Conservation (phyloP, 805 yeast species). For the Cyberlindnera japonica region DNA sequence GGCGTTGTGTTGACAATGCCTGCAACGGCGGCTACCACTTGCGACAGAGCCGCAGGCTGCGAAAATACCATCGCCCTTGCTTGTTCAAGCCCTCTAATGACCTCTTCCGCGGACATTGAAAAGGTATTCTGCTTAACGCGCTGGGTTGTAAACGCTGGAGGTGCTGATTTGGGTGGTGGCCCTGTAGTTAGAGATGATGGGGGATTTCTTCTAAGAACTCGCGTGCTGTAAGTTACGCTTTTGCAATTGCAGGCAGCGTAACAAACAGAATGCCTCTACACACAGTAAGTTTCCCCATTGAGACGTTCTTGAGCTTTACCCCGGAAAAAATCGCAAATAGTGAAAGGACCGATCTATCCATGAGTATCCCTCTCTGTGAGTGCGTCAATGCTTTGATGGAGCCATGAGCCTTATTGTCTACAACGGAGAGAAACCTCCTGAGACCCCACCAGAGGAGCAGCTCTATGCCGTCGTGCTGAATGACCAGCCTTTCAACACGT, state of each 20-base stretch:
- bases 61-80: constrained; percentile 14
- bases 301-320: too few relatives aligned
- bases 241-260: too few relatives aligned
- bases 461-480: constrained; percentile 18
- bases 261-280: too few relatives aligned
- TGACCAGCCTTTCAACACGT: constrained; percentile 10
- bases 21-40: constrained; percentile 17
- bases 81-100: constrained; percentile 14
- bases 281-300: too few relatives aligned
- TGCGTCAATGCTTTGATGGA: background rate
- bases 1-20: constrained; percentile 13
- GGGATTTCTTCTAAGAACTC: too few relatives aligned
- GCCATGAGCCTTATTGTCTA: constrained; percentile 18
- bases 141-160: too few relatives aligned
- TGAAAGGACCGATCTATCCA: background rate
- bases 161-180: too few relatives aligned
- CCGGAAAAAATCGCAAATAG: too few relatives aligned
- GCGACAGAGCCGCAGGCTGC: constrained; percentile 18
- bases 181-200: too few relatives aligned
- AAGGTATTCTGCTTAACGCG: too few relatives aligned
- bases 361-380: background rate
- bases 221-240: too few relatives aligned
- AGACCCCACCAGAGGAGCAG: constrained; percentile 13
- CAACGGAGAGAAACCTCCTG: constrained; percentile 3
- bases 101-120: constrained; percentile 14